These are phyloP conservation scores for Sorghum bicolor DNA, from an alignment of 176 grass and related monocot genomes.

Conservation along the genomic window Sorghum_bicolor_NCBIv3 NC_012875.2:52277501-52278000, in stretches of 20 bases:
- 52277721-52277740: constrained; percentile 46
- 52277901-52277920: constrained; percentile 36
- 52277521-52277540: constrained; percentile 10
- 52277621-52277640: constrained; percentile 55
- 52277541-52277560: constrained; percentile 53
- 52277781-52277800: constrained; percentile 24
- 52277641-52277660: constrained; percentile 68
- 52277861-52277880: constrained; percentile 44
- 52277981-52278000: constrained; percentile 63
- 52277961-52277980: constrained; percentile 70
- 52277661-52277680: constrained; percentile 87
- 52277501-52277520: no score
- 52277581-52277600: constrained; percentile 56
- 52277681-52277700: constrained; percentile 59
- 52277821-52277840: constrained; percentile 7
- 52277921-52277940: constrained; percentile 55
- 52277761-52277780: constrained; percentile 10
- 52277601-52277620: constrained; percentile 55
- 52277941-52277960: constrained; percentile 61
- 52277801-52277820: constrained; percentile 22
- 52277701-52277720: constrained; percentile 50
- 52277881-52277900: constrained; percentile 14
- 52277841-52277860: neutral
- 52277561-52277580: constrained; percentile 63
- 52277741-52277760: constrained; percentile 41